phyloP scores from a whole-genome alignment of 1,284 basidiomycete genomes.

The Singerocomus inundabilis region DNA sequence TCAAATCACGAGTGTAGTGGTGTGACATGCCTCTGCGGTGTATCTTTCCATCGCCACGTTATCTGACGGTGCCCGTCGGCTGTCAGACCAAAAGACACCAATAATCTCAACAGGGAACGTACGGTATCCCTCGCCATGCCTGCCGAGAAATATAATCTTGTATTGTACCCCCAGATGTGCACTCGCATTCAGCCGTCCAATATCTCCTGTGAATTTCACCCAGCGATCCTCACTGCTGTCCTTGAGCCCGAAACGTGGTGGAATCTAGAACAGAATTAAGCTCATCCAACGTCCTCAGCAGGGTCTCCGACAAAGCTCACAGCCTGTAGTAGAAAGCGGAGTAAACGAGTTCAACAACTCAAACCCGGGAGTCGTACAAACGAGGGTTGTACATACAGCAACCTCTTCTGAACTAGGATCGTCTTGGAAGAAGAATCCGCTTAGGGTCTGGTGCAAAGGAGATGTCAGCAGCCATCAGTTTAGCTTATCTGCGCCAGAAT shows the following conservation, averaged over 20 bases:
- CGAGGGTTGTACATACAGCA: slow-evolving; percentile 8
- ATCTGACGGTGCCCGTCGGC: slow-evolving; percentile 42
- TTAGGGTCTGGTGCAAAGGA: slow-evolving; percentile 8
- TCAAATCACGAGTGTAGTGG: neutral
- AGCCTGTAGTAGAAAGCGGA: slow-evolving; percentile 7
- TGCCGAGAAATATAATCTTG: slow-evolving; percentile 65
- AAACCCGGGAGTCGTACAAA: neutral
- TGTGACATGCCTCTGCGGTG: slow-evolving; percentile 48
- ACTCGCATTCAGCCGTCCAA: slow-evolving; percentile 46
- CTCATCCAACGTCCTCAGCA: neutral
- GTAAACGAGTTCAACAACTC: neutral
- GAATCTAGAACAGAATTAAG: slow-evolving; percentile 42
- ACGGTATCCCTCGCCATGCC: slow-evolving; percentile 73
- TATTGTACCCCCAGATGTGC: slow-evolving; percentile 42
- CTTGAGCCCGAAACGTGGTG: slow-evolving; percentile 61
- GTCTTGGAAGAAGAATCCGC: slow-evolving; percentile 24
- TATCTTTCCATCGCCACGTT: slow-evolving; percentile 75
- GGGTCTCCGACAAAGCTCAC: slow-evolving; percentile 11
- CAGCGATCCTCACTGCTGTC: slow-evolving; percentile 55
- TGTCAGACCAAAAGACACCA: neutral
- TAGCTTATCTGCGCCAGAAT: neutral
- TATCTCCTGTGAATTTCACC: slow-evolving; percentile 43
- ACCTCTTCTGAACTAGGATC: slow-evolving; percentile 16
- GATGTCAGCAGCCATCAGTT: neutral
- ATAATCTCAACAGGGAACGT: neutral